Evolutionary conservation across 2,329 filamentous ascomycete species (phyloP), one percentile per base, ranked within the genome.

Genomic region (Alternaria tenuissima): DNA sequence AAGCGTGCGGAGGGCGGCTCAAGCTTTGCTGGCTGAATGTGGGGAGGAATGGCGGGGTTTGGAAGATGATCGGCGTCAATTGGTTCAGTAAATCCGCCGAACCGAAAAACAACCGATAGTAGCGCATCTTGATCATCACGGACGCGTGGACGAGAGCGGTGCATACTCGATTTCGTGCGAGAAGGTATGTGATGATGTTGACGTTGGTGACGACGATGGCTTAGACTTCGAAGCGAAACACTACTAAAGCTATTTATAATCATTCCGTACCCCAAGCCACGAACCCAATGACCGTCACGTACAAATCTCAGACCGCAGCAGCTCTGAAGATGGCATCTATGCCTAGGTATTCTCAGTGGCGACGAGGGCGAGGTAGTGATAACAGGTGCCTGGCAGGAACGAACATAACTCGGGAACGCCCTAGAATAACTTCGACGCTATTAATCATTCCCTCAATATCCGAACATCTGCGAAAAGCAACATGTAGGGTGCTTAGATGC

Each of bases 1-100:
- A 57, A 57, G 58, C 54, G 54, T 61, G 57, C 54, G 54, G 59
- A 53, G 46, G 26, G 38, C 24, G 38, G 41, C 41, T 42, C 34
- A 34, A 49, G 43, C 32, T 43, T 55, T 46, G n/a, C 26, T 48
- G 36, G 51, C 12, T 28, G 51, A 38, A 34, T 48, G 56, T 55
- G 51, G 51, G 43, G 43, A 43, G 34, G 34, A 14, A 26, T 36
- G 24, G 51, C 49, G 56, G 55, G 49, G 49, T 24, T 47, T 28
- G 43, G 42, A 34, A 34, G 43, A 22, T n/a, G 51, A 55, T 58
- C 56, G 28, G 43, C 51, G 24, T 24, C 46, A 49, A 36, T n/a
- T 49, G 46, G 36, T 34, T 34, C 20, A 32, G 12, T 30, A 28
- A 30, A 14, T 43, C 43, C 36, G 43, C n/a, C 28, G 26, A 38